Conservation (phyloP, 2,329 filamentous ascomycete species). For the Bisporella sp. region DNA sequence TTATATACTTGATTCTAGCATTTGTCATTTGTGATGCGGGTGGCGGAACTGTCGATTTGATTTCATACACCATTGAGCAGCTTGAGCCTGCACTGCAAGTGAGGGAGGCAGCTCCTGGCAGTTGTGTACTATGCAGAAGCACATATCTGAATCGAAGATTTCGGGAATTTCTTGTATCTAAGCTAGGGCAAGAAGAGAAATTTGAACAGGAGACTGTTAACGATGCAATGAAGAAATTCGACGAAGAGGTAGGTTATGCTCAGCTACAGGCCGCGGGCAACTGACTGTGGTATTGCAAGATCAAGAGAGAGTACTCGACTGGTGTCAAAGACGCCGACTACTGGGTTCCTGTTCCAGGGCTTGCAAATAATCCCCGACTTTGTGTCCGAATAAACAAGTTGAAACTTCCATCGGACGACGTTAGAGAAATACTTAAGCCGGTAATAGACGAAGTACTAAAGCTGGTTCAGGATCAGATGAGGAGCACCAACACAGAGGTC, state of each 20-base stretch:
- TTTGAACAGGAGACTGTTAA: conserved; percentile 8
- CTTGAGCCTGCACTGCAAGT: conserved; percentile 12
- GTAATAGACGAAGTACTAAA: conserved; percentile 35
- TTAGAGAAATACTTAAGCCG: conserved; percentile 38
- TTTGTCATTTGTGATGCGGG: conserved; percentile 29
- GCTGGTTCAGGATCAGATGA: conserved; percentile 38
- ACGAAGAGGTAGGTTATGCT: background rate
- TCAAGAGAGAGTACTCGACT: conserved; percentile 6
- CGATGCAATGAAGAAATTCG: conserved; percentile 11
- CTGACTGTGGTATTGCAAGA: too few species aligned
- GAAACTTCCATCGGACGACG: conserved; percentile 32
- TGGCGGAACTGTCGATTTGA: conserved; percentile 28
- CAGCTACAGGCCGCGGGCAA: too few species aligned
- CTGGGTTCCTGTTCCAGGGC: conserved; percentile 30
- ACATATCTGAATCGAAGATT: conserved; percentile 21
- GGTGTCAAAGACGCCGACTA: conserved; percentile 16
- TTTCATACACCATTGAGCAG: conserved; percentile 22
- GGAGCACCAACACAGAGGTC: conserved; percentile 33
- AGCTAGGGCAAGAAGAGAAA: conserved; percentile 9
- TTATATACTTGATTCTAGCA: background rate
- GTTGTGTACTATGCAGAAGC: conserved; percentile 18
- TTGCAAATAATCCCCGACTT: conserved; percentile 32
- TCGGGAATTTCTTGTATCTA: conserved; percentile 12
- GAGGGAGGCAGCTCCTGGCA: conserved; percentile 18
- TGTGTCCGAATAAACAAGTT: conserved; percentile 51